Evolutionary conservation across 495 filamentous ascomycete genomes (phyloP), one percentile per base, ranked within the genome.

Genomic region (Neurospora africana): DNA sequence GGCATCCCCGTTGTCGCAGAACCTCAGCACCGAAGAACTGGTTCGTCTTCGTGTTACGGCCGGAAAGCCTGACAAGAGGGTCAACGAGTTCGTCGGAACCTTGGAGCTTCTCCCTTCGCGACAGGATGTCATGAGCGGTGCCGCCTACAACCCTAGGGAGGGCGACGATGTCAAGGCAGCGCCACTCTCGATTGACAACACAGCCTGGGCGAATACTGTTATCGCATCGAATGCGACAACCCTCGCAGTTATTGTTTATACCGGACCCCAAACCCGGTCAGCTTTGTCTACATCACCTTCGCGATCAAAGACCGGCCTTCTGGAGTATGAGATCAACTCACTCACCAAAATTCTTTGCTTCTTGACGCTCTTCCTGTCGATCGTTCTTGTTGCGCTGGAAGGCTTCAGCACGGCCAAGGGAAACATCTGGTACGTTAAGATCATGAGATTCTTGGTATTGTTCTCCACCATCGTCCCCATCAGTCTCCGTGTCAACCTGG

Each of bases 401-500:
- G 89, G 92, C 0, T 93, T 97, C 73, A 84, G 91, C 71, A 89
- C 87, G 58, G 88, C 88, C 7, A 82, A 85, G 53, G 84, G 83
- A 6, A 85, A 85, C 72, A 82, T 84, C 39, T 99, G 96, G 96
- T 98, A 98, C 79, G 86, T 98, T 68, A 91, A 95, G 68, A 96
- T 98, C 74, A 93, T 95, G 86, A 90, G 93, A 44, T 99, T 98
- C 80, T 82, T 99, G 69, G 95, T 99, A 72, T 86, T 99, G n/a
- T 99, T 98, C 84, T 97, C 94, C 9, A 98, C 94, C 2, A 98
- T 99, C 78, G 95, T 99, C 65, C 96, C 96, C 9, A 97, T 99
- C 83, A 96, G 92, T 79, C 86, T 99, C 71, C 89, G 95, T 19
- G 95, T 99, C 70, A 99, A 99, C 74, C 82, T 99, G 35, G 95